Conservation (phyloP, 805 yeast species). For the Peterozyma xylosa region DNA sequence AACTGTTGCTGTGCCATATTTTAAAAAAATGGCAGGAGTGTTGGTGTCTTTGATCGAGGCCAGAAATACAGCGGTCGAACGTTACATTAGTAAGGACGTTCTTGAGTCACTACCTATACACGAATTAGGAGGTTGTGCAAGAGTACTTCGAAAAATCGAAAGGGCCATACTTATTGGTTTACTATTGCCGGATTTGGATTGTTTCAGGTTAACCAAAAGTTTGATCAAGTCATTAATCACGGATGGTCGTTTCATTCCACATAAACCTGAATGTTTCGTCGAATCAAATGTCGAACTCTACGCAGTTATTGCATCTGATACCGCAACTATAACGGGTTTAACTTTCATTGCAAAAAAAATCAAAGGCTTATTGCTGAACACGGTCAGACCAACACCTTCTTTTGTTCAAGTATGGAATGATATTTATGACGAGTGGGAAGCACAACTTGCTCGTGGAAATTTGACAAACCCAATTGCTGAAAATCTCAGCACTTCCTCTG, state of each 20-base stretch:
- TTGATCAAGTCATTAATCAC: constrained; percentile 23
- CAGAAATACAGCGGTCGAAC: constrained; percentile 12
- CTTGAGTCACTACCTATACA: constrained; percentile 11
- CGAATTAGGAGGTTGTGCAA: constrained; percentile 18
- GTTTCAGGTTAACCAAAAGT: constrained; percentile 38
- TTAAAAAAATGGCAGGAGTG: constrained; percentile 28
- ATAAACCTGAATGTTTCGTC: constrained; percentile 16
- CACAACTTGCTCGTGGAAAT: neutral
- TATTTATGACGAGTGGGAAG: constrained; percentile 4
- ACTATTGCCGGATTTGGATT: constrained; percentile 42
- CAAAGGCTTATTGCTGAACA: constrained; percentile 34
- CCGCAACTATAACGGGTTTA: constrained; percentile 55
- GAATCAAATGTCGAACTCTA: constrained; percentile 29
- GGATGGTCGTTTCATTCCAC: constrained; percentile 14
- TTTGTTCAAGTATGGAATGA: constrained; percentile 2
- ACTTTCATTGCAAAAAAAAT: constrained; percentile 67
- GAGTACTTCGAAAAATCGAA: constrained; percentile 35
- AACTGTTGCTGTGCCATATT: constrained; percentile 4
- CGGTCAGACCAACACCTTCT: constrained; percentile 10
- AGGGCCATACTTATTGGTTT: constrained; percentile 43
- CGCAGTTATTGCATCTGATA: constrained; percentile 41
- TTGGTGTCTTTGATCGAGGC: constrained; percentile 30
- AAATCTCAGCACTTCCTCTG: constrained; percentile 32
- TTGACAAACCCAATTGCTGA: neutral
- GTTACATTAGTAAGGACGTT: constrained; percentile 1